Evolutionary conservation across 495 filamentous ascomycete genomes (phyloP), one percentile per base, ranked within the genome.

Genomic region (Neurospora sp.): DNA sequence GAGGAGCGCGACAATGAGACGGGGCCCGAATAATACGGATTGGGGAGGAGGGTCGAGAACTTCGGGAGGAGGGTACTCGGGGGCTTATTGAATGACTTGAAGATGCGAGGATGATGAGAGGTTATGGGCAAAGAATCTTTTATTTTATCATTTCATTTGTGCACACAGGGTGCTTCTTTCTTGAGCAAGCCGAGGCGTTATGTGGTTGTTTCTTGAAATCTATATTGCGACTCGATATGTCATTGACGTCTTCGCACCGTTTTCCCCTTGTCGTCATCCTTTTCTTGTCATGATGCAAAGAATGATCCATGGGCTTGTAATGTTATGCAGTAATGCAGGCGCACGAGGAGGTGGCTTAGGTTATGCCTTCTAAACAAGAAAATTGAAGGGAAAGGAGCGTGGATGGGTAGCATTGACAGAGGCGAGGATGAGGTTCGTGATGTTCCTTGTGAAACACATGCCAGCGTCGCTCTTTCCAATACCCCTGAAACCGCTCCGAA

Each of bases 1-100:
- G 73, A 88, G 93, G 71, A 97, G 94, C 81, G 93, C 96, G 74
- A 97, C 93, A 69, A 87, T 89, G 82, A 89, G 90, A 75, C 88
- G 88, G 20, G 53, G 69, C 14, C 59, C 61, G 48, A 37, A 70
- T 37, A 20, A 44, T 39, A 68, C 61, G 7, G 35, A 35, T 20
- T 37, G n/a, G 31, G 40, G 71, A 72, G 71, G 20, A 39, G 71
- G 31, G 6, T 46, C 68, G 68, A 74, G 73, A 69, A 73, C 71
- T 38, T 70, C 73, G 8, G 40, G 59, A 70, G 77, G 74, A 69
- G 72, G 35, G 14, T 70, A 27, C 18, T 65, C 22, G 61, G 77
- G 69, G 65, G 71, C 69, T 73, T 75, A 59, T 41, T 70, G 37
- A 48, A 59, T 39, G 31, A 35, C 11, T 37, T 20, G 10, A n/a